Percentiles rank a stretch among this genome's conserved stretches.
These are phyloP conservation scores for Trichoderma sp. DNA, from an alignment of 2,329 filamentous ascomycete genomes.

Conservation along the genomic window DNA sequence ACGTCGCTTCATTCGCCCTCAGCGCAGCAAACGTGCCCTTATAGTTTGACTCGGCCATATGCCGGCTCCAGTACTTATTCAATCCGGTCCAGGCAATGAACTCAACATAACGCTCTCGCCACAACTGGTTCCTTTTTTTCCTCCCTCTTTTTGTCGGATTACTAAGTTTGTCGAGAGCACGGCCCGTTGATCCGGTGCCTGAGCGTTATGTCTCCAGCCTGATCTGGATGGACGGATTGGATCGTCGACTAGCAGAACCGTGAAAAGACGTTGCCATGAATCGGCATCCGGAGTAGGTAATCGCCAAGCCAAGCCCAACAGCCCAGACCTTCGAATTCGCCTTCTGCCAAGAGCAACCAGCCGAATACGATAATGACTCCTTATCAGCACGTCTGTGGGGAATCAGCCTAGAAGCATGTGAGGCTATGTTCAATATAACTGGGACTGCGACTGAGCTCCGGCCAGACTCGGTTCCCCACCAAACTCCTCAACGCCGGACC, in stretches of 20 bases:
- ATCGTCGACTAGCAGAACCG: slow-evolving; percentile 1
- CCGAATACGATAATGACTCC: slow-evolving; percentile 8
- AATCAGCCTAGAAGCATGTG: slow-evolving; percentile 7
- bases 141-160: background rate
- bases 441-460: background rate
- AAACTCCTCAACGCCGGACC: slow-evolving; percentile 15
- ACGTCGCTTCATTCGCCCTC: slow-evolving; percentile 8
- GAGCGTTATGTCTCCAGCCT: background rate
- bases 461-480: slow-evolving; percentile 10
- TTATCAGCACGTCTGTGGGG: slow-evolving; percentile 12
- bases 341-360: background rate
- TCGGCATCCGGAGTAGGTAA: background rate
- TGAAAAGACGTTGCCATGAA: background rate
- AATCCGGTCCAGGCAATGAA: background rate
- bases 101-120: background rate
- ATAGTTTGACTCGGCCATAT: background rate
- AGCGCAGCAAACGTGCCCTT: background rate
- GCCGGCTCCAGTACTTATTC: background rate
- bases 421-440: background rate
- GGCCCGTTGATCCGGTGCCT: slow-evolving; percentile 16
- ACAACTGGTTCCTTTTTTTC: background rate
- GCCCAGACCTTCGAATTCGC: background rate
- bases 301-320: background rate
- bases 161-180: background rate
- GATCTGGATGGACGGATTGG: background rate